A percentile compares a stretch with the other conserved stretches of the same genome.
Conservation (phyloP, 208 protist species). For the Angomonas ambiguus region DNA sequence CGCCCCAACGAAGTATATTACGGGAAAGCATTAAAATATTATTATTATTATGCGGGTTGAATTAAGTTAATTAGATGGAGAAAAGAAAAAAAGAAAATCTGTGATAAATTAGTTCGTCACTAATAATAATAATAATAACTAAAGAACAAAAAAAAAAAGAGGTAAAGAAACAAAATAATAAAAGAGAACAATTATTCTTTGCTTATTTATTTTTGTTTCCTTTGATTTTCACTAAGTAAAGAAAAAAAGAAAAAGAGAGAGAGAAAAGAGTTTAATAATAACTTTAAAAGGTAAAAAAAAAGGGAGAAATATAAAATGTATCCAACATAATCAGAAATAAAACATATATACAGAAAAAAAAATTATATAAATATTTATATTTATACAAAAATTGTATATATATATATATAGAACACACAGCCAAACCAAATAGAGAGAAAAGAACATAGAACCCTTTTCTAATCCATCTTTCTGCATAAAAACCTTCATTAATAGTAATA, state of each 20-base stretch:
- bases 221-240: neutral
- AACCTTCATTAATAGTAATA: neutral
- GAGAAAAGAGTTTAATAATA: neutral
- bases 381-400: no score
- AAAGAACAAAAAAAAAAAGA: neutral
- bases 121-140: neutral
- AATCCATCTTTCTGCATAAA: neutral
- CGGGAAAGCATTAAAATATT: constrained; percentile 3
- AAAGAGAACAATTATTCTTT: neutral
- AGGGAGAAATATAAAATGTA: neutral
- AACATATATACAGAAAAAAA: neutral
- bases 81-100: constrained; percentile 8
- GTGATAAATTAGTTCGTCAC: neutral
- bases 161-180: neutral
- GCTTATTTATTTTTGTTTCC: neutral
- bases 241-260: constrained; percentile 11
- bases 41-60: no score
- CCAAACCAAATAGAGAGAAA: constrained; percentile 8
- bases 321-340: neutral
- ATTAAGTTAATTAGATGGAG: neutral
- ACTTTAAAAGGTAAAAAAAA: neutral
- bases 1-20: neutral
- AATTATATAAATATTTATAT: neutral
- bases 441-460: constrained; percentile 5
- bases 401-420: neutral